These are phyloP conservation scores for Cubamyces lactineus DNA, from an alignment of 768 basidiomycete species.

Conservation along the genomic window DNA sequence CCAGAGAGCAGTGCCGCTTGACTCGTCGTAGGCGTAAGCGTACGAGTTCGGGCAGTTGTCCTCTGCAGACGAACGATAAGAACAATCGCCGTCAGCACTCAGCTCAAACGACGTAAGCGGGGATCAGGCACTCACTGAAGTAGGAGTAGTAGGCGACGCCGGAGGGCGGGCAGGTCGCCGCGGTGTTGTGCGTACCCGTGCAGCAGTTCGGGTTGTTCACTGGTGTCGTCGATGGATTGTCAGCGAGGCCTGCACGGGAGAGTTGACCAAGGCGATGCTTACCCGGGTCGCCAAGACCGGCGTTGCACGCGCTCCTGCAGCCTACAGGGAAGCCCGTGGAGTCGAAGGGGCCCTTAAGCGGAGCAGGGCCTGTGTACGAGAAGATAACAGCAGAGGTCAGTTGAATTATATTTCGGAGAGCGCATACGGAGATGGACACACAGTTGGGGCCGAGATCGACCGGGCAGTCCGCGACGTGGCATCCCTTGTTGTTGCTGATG, in stretches of 20 bases:
- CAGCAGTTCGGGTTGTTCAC: slow-evolving; percentile 69
- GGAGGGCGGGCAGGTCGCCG: slow-evolving; percentile 59
- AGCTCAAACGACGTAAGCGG: too few relatives aligned
- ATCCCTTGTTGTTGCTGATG: slow-evolving; percentile 59
- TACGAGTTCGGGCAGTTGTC: slow-evolving; percentile 49
- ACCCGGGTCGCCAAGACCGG: slow-evolving; percentile 42
- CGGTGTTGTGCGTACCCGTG: slow-evolving; percentile 53
- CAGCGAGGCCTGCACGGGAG: not conserved
- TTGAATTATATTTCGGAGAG: too few relatives aligned
- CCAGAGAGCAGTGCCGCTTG: slow-evolving; percentile 47
- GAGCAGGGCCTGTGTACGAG: slow-evolving; percentile 37
- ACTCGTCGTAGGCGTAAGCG: slow-evolving; percentile 56
- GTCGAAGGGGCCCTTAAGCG: slow-evolving; percentile 40
- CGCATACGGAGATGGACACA: slow-evolving; percentile 34
- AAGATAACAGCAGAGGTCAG: slow-evolving; percentile 17
- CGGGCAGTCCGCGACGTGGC: slow-evolving; percentile 57
- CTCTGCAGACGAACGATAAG: slow-evolving; percentile 26
- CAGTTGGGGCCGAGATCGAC: slow-evolving; percentile 66
- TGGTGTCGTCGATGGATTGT: slow-evolving; percentile 9
- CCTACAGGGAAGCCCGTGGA: slow-evolving; percentile 41
- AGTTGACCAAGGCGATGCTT: not conserved
- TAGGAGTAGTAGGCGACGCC: slow-evolving; percentile 45
- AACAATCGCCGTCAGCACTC: not conserved
- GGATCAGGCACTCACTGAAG: slow-evolving; percentile 52
- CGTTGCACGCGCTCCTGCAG: slow-evolving; percentile 47